phyloP scores from a whole-genome alignment of 345 rosid species.

The Mercurialis annua region DNA sequence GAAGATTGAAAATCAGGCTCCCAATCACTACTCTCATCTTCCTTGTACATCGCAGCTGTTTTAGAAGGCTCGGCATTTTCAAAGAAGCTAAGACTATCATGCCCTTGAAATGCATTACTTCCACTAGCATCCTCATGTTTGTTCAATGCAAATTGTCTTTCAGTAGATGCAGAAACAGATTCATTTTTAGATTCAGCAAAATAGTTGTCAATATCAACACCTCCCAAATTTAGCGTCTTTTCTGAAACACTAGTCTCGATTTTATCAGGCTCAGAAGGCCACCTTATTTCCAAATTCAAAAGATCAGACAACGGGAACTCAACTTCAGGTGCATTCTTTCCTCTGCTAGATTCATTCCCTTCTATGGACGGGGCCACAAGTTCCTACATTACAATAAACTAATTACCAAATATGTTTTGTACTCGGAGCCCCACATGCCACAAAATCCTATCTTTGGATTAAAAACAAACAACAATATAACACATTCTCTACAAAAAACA shows the following conservation, averaged over 20 bases:
- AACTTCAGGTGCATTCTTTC: slow-evolving; percentile 29
- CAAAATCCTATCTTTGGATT: background rate
- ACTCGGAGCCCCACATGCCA: background rate
- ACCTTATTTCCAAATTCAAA: slow-evolving; percentile 64
- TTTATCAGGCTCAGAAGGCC: slow-evolving; percentile 46
- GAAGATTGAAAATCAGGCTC: slow-evolving; percentile 49
- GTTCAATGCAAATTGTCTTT: slow-evolving; percentile 20
- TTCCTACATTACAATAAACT: slow-evolving; percentile 50
- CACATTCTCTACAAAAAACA: background rate
- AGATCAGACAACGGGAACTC: slow-evolving; percentile 51
- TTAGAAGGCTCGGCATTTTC: slow-evolving; percentile 43
- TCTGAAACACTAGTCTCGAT: slow-evolving; percentile 22
- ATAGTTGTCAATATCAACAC: slow-evolving; percentile 46
- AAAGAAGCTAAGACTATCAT: slow-evolving; percentile 28
- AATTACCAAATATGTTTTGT: background rate
- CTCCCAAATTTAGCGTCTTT: slow-evolving; percentile 41
- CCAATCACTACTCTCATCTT: slow-evolving; percentile 34
- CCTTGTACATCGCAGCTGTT: slow-evolving; percentile 18
- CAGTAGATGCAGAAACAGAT: slow-evolving; percentile 21
- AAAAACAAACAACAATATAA: background rate
- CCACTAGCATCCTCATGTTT: slow-evolving; percentile 27
- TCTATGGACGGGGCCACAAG: slow-evolving; percentile 43
- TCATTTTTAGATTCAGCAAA: slow-evolving; percentile 38
- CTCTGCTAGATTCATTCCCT: slow-evolving; percentile 37
- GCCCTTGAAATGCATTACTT: slow-evolving; percentile 31